Evolutionary conservation across 108 stramenopile genomes (phyloP).

Genomic region (Pelagomonas calceolata): DNA sequence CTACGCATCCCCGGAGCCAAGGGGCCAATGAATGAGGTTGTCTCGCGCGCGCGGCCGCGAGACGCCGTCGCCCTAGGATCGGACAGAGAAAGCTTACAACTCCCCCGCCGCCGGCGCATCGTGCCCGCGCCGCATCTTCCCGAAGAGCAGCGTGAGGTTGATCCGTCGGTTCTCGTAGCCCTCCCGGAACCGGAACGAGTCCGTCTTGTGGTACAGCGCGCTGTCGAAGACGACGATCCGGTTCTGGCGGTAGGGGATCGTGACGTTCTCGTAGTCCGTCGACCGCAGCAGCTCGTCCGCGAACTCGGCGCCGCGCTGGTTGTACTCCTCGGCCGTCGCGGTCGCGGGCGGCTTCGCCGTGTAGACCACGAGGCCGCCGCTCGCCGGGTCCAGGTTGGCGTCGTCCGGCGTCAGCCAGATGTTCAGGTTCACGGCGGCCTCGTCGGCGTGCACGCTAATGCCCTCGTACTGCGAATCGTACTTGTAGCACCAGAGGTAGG

Average conservation of each 20-base stretch:
- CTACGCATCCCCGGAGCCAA: too few relatives aligned
- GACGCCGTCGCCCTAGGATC: too few relatives aligned
- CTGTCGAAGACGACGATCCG: slow-evolving; percentile 69
- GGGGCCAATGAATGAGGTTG: too few relatives aligned
- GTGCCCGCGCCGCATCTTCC: slow-evolving; percentile 25
- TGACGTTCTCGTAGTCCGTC: slow-evolving; percentile 54
- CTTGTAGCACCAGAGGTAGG: slow-evolving; percentile 59
- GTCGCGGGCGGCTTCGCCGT: slow-evolving; percentile 51
- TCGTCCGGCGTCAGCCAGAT: slow-evolving; percentile 63
- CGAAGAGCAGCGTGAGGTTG: slow-evolving; percentile 63
- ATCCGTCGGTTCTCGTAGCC: slow-evolving; percentile 65
- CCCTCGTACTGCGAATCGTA: slow-evolving; percentile 50
- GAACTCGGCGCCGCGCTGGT: slow-evolving; percentile 40
- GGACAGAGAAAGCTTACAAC: too few relatives aligned
- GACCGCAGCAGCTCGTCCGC: slow-evolving; percentile 39
- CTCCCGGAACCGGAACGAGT: slow-evolving; percentile 43
- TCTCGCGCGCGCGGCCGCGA: too few relatives aligned
- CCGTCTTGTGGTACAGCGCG: slow-evolving; percentile 63
- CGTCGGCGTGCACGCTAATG: slow-evolving; percentile 62
- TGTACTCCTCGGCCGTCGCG: slow-evolving; percentile 39
- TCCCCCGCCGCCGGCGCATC: too few relatives aligned
- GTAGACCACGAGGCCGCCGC: slow-evolving; percentile 60
- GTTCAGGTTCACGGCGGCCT: slow-evolving; percentile 67
- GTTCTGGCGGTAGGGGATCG: slow-evolving; percentile 56
- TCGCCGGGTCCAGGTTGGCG: slow-evolving; percentile 50